Evolutionary conservation across 176 grass and related monocot genomes (phyloP), one percentile per base, ranked within the genome.

Genomic region (Phragmites australis): DNA sequence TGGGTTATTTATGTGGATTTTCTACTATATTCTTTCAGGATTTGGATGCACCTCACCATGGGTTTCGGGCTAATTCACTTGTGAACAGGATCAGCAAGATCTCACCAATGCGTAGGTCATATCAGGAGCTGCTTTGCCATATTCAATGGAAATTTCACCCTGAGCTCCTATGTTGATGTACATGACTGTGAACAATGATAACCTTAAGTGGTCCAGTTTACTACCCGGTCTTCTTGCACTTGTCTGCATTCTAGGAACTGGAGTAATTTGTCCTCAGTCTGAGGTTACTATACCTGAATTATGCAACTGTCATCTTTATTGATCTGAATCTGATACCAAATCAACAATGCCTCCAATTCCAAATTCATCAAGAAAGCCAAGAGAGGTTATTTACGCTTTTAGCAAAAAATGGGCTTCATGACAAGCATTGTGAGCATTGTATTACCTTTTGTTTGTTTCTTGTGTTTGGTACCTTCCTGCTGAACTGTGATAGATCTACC

Each of bases 361-460:
- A 45, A 0, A 10, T 26, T 25, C 21, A 43, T 10, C 41, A 19
- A 0, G 4, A 26, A 74, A 54, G 48, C 30, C 49, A 65, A 56
- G 39, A 52, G 15, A 57, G 12, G 30, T 1, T 17, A 8, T 23
- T 69, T 27, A 12, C 26, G n/a, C 11, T 74, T 27, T 13, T 43
- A n/a, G 41, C 31, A 32, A 42, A 23, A 23, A 43, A 22, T 65
- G 12, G 45, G 22, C 45, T 71, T 71, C 32, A 77, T n/a, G 30
- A 77, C 51, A 84, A 68, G 21, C 61, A 40, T 68, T 31, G 29
- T 31, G 3, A 37, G 17, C 27, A 69, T 60, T 49, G 41, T 84
- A 84, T 21, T 46, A 41, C 49, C 23, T 11, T 8, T 23, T 56
- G 7, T 54, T 67, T 69, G 64, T 60, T 69, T 18, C 51, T 25